These are phyloP conservation scores for Acanthamoeba royreba DNA, from an alignment of 208 protist species.

Conservation along the genomic window DNA sequence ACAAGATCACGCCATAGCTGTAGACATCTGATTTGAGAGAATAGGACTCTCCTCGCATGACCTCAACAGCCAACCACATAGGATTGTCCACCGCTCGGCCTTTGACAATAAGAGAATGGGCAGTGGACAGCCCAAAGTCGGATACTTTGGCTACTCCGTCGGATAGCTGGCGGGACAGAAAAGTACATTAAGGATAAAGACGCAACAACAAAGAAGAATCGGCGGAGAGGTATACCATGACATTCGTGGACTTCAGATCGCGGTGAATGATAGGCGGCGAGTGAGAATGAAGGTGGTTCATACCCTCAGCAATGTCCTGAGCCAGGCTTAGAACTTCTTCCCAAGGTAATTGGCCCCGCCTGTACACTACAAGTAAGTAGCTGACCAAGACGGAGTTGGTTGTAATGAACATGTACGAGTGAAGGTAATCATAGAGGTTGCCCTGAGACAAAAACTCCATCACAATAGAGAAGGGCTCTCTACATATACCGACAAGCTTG, in stretches of 20 bases:
- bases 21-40: slow-evolving; percentile 27
- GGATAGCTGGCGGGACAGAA: too few species aligned
- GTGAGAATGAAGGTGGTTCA: slow-evolving; percentile 9
- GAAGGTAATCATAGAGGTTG: slow-evolving; percentile 14
- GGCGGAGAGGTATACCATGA: not conserved
- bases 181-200: too few species aligned
- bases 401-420: not conserved
- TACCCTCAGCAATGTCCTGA: not conserved
- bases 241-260: slow-evolving; percentile 28
- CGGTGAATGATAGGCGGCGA: slow-evolving; percentile 29
- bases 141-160: slow-evolving; percentile 11
- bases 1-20: slow-evolving; percentile 21
- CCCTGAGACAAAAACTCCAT: slow-evolving; percentile 26
- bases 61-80: slow-evolving; percentile 35
- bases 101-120: not conserved
- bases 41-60: not conserved
- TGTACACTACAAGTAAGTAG: not conserved
- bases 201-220: too few species aligned
- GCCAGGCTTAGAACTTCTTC: not conserved
- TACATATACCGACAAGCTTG: not conserved
- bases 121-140: not conserved
- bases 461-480: not conserved
- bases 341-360: not conserved
- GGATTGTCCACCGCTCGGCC: slow-evolving; percentile 24
- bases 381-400: not conserved